Evolutionary conservation across 129 eudicot genomes (phyloP).

Genomic region (Tagetes erecta): DNA sequence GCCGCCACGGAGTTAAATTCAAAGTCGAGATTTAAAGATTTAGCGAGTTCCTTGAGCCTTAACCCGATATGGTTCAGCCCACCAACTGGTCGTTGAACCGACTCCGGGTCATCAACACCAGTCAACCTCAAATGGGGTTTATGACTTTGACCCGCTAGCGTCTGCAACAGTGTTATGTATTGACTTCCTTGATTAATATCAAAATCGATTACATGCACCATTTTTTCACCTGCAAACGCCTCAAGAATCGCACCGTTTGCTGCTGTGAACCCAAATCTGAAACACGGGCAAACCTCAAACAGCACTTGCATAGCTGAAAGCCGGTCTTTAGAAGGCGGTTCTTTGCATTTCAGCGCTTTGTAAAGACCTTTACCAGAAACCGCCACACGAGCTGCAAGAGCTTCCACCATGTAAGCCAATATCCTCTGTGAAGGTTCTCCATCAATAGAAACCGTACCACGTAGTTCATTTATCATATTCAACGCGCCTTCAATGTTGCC

Average conservation of each 20-base stretch:
- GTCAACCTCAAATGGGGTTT: slow-evolving; percentile 63
- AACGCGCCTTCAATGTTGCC: slow-evolving; percentile 65
- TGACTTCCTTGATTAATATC: slow-evolving; percentile 97
- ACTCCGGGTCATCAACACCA: slow-evolving; percentile 91
- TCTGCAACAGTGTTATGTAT: slow-evolving; percentile 70
- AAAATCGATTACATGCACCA: slow-evolving; percentile 79
- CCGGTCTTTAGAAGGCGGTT: slow-evolving; percentile 71
- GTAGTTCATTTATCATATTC: slow-evolving; percentile 56
- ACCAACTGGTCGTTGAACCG: slow-evolving; percentile 81
- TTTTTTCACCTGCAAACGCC: slow-evolving; percentile 57
- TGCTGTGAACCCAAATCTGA: slow-evolving; percentile 88
- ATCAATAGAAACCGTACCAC: slow-evolving; percentile 74
- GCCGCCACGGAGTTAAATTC: slow-evolving; percentile 71
- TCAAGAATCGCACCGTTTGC: slow-evolving; percentile 91
- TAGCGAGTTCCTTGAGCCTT: slow-evolving; percentile 66
- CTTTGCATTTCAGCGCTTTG: slow-evolving; percentile 84
- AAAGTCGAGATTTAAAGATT: slow-evolving; percentile 53
- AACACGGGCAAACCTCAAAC: slow-evolving; percentile 94
- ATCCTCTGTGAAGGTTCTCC: slow-evolving; percentile 92
- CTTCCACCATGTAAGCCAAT: slow-evolving; percentile 95
- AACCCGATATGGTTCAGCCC: slow-evolving; percentile 72
- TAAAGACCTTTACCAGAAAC: slow-evolving; percentile 86
- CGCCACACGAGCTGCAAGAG: slow-evolving; percentile 87
- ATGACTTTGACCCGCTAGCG: slow-evolving; percentile 50
- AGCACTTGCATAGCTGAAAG: slow-evolving; percentile 96